These are phyloP conservation scores for Parmelia sp. DNA, from an alignment of 495 filamentous ascomycete species.

Conservation along the genomic window DNA sequence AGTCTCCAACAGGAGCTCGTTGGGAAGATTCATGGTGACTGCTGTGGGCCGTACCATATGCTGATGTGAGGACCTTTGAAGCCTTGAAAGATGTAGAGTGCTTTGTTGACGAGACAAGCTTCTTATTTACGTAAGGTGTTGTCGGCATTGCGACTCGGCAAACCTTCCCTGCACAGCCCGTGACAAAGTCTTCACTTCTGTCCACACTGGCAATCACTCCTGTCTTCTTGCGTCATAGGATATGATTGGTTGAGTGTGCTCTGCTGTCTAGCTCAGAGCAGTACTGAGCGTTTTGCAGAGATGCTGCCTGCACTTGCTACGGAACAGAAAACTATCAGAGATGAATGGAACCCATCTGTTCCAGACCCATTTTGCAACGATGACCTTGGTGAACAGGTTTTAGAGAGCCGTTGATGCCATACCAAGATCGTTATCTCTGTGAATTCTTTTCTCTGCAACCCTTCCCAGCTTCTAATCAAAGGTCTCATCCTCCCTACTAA, in stretches of 20 bases:
- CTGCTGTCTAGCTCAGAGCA: background rate
- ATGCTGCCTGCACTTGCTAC: too few species aligned
- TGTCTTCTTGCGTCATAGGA: background rate
- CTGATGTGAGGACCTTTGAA: background rate
- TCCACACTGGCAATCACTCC: background rate
- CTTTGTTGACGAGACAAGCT: background rate
- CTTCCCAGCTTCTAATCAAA: constrained; percentile 31
- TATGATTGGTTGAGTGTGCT: background rate
- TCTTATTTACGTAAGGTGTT: too few species aligned
- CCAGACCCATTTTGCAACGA: too few species aligned
- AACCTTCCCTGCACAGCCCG: background rate
- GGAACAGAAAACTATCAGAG: too few species aligned
- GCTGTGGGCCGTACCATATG: background rate
- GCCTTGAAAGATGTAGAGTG: too few species aligned
- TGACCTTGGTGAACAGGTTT: background rate
- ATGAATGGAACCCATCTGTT: too few species aligned
- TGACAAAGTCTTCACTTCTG: background rate
- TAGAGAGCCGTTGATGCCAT: background rate
- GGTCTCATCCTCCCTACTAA: constrained; percentile 42
- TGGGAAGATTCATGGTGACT: background rate
- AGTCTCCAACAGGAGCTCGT: background rate
- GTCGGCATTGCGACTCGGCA: too few species aligned
- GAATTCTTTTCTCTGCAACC: background rate
- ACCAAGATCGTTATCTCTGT: background rate
- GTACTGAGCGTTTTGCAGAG: too few species aligned